Evolutionary conservation across 2,329 filamentous ascomycete genomes (phyloP), one percentile per base, ranked within the genome.

Genomic region (Xylariaceae sp.): DNA sequence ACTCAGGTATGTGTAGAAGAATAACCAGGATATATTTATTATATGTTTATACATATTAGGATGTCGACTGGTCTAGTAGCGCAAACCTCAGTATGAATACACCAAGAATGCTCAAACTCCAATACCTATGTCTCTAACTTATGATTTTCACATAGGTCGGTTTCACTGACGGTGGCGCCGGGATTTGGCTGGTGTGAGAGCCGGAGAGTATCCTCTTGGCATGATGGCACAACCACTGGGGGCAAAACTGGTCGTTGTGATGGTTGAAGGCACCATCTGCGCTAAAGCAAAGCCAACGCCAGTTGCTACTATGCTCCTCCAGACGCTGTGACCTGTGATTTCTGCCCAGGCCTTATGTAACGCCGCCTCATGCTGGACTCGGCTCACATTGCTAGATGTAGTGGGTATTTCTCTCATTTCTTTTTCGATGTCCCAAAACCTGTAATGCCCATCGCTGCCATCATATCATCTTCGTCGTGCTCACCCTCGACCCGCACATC

Each of bases 401-500:
- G 21, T 11, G n/a, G 13, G 21, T 9, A 6, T 21, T 18, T 15
- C 7, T 11, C 4, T 57, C 49, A 66, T 50, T 61, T 68, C 71
- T 80, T 83, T 65, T 82, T 82, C 2, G 81, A 81, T 7, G 75
- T 75, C 7, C 85, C 84, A 70, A 88, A 88, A 0, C 84, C 84
- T 1, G 78, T 78, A 58, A 87, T 82, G 0, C 85, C 84, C 81
- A 88, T 84, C 55, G 81, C 79, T 9, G 83, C 83, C 82, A 85
- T 82, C 84, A 88, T 85, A 66, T 87, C 84, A 57, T 88, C 83
- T 70, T 87, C 84, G 53, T 88, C 85, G 70, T 88, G 84, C 72
- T 88, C 83, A n/a, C 85, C 85, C 66, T 87, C 83, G 55, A 86
- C 75, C 45, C 84, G 72, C 49, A 87, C 79, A 68, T 88, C 85